Evolutionary conservation across 257 asterid species (phyloP).

Genomic region (Ehretia macrophylla): DNA sequence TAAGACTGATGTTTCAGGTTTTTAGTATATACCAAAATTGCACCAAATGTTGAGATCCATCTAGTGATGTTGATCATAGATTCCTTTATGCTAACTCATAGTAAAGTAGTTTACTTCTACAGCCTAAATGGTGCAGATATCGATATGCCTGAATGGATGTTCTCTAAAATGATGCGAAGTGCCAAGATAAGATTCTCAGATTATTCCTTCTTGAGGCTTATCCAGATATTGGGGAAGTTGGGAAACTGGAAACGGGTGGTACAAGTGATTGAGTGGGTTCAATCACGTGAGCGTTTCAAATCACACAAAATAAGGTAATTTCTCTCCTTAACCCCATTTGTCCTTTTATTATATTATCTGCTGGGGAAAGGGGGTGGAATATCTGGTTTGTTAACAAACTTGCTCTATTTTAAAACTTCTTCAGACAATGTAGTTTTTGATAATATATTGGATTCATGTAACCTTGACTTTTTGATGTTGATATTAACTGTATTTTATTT

Average conservation of each 20-base stretch:
- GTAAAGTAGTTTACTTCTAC: conserved; percentile 69
- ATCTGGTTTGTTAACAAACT: neutral
- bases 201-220: conserved; percentile 75
- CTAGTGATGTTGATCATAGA: conserved; percentile 2
- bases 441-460: too few relatives aligned
- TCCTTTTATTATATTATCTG: too few relatives aligned
- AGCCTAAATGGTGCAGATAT: conserved; percentile 99
- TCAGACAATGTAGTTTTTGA: too few relatives aligned
- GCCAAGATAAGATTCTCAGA: conserved; percentile 85
- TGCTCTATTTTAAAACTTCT: too few relatives aligned
- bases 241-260: conserved; percentile 95
- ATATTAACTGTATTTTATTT: too few relatives aligned
- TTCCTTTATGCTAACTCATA: conserved; percentile 23
- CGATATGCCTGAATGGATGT: conserved; percentile 96
- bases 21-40: too few relatives aligned
- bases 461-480: too few relatives aligned
- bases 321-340: neutral
- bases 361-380: too few relatives aligned
- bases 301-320: conserved; percentile 71
- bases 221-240: conserved; percentile 80
- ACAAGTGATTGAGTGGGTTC: conserved; percentile 94
- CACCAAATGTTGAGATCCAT: neutral
- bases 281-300: conserved; percentile 76
- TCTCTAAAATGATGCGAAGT: conserved; percentile 79
- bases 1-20: too few relatives aligned